Percentiles rank a stretch among this genome's conserved stretches.
phyloP scores from a whole-genome alignment of 139 green algal species.

The Diplosphaera chodatii region DNA sequence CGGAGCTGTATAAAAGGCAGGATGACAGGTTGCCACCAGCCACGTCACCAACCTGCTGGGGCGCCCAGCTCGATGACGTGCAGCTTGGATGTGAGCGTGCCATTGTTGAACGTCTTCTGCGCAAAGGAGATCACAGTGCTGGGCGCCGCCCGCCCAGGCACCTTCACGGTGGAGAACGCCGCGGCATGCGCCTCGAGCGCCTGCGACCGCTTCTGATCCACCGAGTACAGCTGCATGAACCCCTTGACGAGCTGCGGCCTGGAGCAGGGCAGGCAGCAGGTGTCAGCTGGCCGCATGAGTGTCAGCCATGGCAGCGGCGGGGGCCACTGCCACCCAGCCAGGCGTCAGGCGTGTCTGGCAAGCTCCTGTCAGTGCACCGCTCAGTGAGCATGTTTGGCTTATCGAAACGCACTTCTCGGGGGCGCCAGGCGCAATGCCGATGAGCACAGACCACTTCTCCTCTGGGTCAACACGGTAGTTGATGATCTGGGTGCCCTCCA shows the following conservation, averaged over 20 bases:
- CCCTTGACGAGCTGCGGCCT: conserved; percentile 93
- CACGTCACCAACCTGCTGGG: conserved; percentile 39
- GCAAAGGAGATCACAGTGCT: conserved; percentile 93
- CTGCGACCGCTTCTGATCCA: conserved; percentile 93
- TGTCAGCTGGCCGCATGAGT: too few species aligned
- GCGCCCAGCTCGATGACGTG: conserved; percentile 97
- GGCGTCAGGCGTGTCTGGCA: too few species aligned
- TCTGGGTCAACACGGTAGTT: conserved; percentile 83
- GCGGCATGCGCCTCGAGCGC: conserved; percentile 95
- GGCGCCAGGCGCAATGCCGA: conserved; percentile 92
- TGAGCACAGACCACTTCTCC: conserved; percentile 93
- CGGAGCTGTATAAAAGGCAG: too few species aligned
- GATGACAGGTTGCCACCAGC: too few species aligned
- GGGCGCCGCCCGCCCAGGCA: conserved; percentile 49
- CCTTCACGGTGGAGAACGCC: conserved; percentile 82
- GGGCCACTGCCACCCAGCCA: too few species aligned
- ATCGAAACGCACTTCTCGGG: conserved; percentile 61
- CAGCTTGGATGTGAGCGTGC: conserved; percentile 87
- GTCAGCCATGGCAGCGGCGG: too few species aligned
- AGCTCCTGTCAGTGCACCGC: too few species aligned
- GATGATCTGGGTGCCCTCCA: conserved; percentile 97
- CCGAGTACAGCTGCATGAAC: conserved; percentile 98
- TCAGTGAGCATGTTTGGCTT: background rate
- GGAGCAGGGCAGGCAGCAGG: conserved; percentile 10
- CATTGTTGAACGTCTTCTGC: conserved; percentile 88